These are phyloP conservation scores for Platanus orientalis DNA, from an alignment of 164 flowering plant genomes.

Conservation along the genomic window DNA sequence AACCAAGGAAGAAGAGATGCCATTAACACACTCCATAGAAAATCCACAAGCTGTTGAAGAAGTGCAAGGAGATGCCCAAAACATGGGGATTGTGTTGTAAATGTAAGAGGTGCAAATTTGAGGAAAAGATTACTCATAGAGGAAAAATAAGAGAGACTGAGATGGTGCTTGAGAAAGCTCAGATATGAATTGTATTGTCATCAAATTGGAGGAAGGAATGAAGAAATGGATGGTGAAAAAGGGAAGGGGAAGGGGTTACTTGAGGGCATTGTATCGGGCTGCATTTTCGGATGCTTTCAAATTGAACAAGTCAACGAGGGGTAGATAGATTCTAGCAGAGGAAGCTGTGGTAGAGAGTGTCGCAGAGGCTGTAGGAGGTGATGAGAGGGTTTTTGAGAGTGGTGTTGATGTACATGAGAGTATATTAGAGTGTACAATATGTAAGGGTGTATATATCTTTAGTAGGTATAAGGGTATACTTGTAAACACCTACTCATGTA, in stretches of 20 bases:
- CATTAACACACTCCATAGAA: constrained; percentile 90
- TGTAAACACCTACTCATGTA: too few species aligned
- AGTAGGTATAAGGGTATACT: too few species aligned
- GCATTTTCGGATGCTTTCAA: constrained; percentile 38
- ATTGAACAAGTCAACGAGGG: constrained; percentile 66
- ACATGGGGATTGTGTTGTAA: constrained; percentile 73
- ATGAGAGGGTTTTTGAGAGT: constrained; percentile 61
- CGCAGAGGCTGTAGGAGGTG: constrained; percentile 59
- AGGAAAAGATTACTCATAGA: constrained; percentile 32
- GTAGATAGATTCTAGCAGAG: constrained; percentile 52
- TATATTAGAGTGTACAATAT: too few species aligned
- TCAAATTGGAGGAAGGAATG: constrained; percentile 65
- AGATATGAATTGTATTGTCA: constrained; percentile 43
- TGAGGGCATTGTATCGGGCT: constrained; percentile 75
- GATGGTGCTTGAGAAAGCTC: constrained; percentile 44
- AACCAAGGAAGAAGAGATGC: constrained; percentile 77
- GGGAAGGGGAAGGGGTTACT: constrained; percentile 61
- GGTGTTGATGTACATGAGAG: too few species aligned
- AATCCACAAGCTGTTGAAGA: constrained; percentile 72
- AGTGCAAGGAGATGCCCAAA: constrained; percentile 45
- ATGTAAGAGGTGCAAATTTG: constrained; percentile 79
- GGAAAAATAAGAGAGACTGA: constrained; percentile 56
- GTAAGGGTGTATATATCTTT: too few species aligned
- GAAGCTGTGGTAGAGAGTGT: constrained; percentile 60
- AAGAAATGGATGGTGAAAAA: constrained; percentile 52